Evolutionary conservation across 2,329 filamentous ascomycete species (phyloP), one percentile per base, ranked within the genome.

Genomic region (Ophiosphaerella narmari): DNA sequence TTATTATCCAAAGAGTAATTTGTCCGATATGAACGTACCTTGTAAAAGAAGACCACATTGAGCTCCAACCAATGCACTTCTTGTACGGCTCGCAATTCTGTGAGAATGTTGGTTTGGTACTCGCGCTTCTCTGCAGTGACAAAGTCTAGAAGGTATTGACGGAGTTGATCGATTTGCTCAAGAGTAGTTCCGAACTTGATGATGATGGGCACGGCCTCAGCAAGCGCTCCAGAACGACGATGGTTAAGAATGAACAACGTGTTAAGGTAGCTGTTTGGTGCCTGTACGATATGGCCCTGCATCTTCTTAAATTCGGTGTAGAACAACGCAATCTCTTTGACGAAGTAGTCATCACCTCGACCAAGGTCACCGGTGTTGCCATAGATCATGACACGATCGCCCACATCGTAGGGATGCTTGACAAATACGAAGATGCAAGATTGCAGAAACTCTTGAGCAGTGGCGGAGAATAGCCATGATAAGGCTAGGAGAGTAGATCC

Each of bases 241-340:
- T 96, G 91, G 73, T 97, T 97, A 38, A 97, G 86, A 55, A 97
- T 96, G 75, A 97, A 97, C 0, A 97, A 81, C 0, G 85, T 91
- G 74, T 97, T 97, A 47, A 97, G 82, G 33, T 96, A 86, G 50
- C 89, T 95, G 81, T 97, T 97, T 9, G 93, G 93, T 0, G 93
- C 93, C 73, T 97, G 93, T 0, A 97, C 93, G 21, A 97, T 88
- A 64, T 97, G 92, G 2, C 93, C 93, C 73, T 97, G 88, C 89
- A 97, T 93, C 79, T 97, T 97, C 81, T 97, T 97, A 79, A 97
- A 97, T 67, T 97, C 93, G 12, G 93, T 97, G 71, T 94, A 97
- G 13, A 97, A 81, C 1, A 97, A 81, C 1, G 91, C 89, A 47
- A 97, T 95, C 67, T 96, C 90, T 46, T 95, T 96, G 46, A 97